Percentiles rank a stretch among this genome's conserved stretches.
Conservation (phyloP, 2,329 filamentous ascomycete genomes). For the Alternaria longipes region DNA sequence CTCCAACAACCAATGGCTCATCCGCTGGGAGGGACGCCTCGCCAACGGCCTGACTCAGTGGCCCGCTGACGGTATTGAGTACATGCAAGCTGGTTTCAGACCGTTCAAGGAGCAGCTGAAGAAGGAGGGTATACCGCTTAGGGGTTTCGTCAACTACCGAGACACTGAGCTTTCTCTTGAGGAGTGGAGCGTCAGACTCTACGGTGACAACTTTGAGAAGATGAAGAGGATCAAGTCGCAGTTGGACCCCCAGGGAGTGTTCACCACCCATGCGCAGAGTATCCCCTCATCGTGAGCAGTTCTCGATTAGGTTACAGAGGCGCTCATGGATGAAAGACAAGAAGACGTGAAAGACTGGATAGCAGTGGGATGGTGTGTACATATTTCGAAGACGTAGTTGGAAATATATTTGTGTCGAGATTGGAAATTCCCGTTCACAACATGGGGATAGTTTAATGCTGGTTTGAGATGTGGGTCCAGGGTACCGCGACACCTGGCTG, state of each 20-base stretch:
- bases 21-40: conserved; percentile 31
- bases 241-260: conserved; percentile 22
- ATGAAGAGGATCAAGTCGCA: conserved; percentile 27
- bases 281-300: not conserved
- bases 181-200: conserved; percentile 30
- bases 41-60: conserved; percentile 15
- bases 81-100: conserved; percentile 28
- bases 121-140: conserved; percentile 20
- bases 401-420: not conserved
- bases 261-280: conserved; percentile 23
- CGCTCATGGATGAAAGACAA: not conserved
- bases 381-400: not conserved
- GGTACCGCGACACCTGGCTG: not conserved
- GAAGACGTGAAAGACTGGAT: not conserved
- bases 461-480: not conserved
- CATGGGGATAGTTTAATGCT: no score
- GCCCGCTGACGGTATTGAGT: conserved; percentile 28
- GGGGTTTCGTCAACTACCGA: conserved; percentile 31
- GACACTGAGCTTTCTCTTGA: conserved; percentile 24
- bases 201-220: conserved; percentile 27
- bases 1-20: conserved; percentile 32
- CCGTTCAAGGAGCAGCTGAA: conserved; percentile 26
- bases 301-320: not conserved
- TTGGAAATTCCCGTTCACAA: not conserved
- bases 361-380: not conserved